Percentiles rank a stretch among this genome's conserved stretches.
phyloP scores from a whole-genome alignment of 371 early-diverging fungal genomes.

The Mycotypha africana region DNA sequence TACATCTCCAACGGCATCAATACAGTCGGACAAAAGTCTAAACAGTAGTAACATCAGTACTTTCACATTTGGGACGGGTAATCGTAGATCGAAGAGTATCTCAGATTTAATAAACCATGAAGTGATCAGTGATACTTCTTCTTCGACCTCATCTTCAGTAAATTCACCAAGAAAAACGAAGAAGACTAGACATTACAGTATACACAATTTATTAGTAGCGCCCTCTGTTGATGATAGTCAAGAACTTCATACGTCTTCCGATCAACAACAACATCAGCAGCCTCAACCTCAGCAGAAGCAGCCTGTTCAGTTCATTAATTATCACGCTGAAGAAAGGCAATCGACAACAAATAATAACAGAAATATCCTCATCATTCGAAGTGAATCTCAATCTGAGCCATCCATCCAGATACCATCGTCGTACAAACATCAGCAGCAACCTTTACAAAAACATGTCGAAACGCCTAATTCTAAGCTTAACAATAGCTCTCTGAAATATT shows the following conservation, averaged over 20 bases:
- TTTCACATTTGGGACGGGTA: too few species aligned
- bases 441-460: neutral
- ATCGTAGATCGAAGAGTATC: too few species aligned
- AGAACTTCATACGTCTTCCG: neutral
- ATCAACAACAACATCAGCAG: slow-evolving; percentile 3
- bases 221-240: too few species aligned
- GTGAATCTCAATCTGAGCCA: slow-evolving; percentile 5
- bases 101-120: too few species aligned
- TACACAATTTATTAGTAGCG: too few species aligned
- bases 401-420: neutral
- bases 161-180: too few species aligned
- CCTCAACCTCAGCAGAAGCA: slow-evolving; percentile 2
- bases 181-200: too few species aligned
- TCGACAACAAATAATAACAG: slow-evolving; percentile 1
- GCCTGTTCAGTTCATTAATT: slow-evolving; percentile 16
- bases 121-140: too few species aligned
- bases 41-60: too few species aligned
- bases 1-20: too few species aligned
- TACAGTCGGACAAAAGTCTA: too few species aligned
- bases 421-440: neutral
- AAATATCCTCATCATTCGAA: slow-evolving; percentile 9
- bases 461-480: neutral
- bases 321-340: slow-evolving; percentile 13
- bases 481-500: slow-evolving; percentile 10
- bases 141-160: too few species aligned